Evolutionary conservation across 345 rosid species (phyloP), one percentile per base, ranked within the genome.

Genomic region (Eucalyptus marginata): DNA sequence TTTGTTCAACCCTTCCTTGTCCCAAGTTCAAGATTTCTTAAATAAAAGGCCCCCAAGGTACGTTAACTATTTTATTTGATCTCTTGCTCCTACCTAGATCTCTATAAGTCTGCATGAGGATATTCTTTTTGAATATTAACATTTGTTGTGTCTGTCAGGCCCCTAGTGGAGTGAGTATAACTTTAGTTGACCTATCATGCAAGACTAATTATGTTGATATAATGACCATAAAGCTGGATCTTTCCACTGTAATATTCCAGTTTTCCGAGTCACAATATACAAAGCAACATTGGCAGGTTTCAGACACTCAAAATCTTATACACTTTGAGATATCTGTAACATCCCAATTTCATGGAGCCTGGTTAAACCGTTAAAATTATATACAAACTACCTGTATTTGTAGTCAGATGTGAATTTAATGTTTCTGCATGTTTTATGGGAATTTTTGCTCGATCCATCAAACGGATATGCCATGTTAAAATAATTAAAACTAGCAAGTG

Each of bases 21-120:
- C 94, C 7, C 94, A 95, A 93, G 95, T 98, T 89, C 94, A 96
- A 49, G 96, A 97, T 49, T 98, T 92, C 94, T 97, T 97, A 13
- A 91, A 93, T 89, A 94, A 93, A 92, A 93, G 92, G 88, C 99
- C 99, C 52, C 98, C 98, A 2, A 95, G 96, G 99, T 97, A 91
- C 64, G 85, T 76, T 58, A 91, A 84, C 83, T 88, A 47, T 54
- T 54, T 87, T 89, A 22, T 18, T 40, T 76, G 8, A 76, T 76
- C 25, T 71, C 20, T 58, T 24, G 36, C 59, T 50, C 47, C 86
- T 83, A 91, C 56, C 43, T 49, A n/a, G 58, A 40, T 31, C 52
- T 43, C 52, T 58, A 36, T 46, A 52, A 22, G 79, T 43, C 11
- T n/a, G 36, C 47, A 76, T 20, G 83, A 76, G 47, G 83, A 76